Evolutionary conservation across 2,329 filamentous ascomycete species (phyloP), one percentile per base, ranked within the genome.

Genomic region (Scytalidium lignicola): DNA sequence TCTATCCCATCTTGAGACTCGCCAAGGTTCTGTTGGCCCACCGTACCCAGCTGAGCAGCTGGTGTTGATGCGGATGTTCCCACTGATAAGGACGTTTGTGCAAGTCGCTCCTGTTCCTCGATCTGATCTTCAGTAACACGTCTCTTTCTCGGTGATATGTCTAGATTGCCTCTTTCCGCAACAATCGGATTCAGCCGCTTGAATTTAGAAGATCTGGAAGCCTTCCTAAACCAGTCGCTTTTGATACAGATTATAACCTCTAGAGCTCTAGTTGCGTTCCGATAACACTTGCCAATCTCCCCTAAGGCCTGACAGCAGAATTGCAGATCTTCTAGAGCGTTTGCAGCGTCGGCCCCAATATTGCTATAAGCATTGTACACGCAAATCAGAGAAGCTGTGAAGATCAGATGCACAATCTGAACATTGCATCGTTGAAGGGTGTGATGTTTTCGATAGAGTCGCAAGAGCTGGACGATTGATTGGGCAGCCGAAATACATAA

Each of bases 221-320:
- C 41, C 32, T 50, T 50, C 32, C 44, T 50, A 22, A 47, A 50
- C 48, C 48, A 50, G 17, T 50, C 48, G 13, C 48, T 40, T 42
- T 50, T 50, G 32, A 50, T 50, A 37, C 48, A 50, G 26, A 50
- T 50, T 9, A 46, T 42, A 29, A 50, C 48, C 40, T 50, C 48
- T 7, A 50, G 26, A 12, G 48, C 48, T 26, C 48, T 40, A 8
- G 48, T 50, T 17, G 48, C 26, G 32, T 50, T 50, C 32, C 43
- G 43, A 40, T 46, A 42, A 28, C 32, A 43, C 23, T 50, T 39
- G 17, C 48, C 48, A 45, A 50, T 50, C 37, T 50, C 48, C 5
- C 48, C 48, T 21, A 50, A 37, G 8, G 48, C 48, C 21, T 50
- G 48, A 17, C 48, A 50, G 32, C 48, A 50, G 48, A 50, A 50